These are phyloP conservation scores for Lepiota subincarnata DNA, from an alignment of 768 basidiomycete species.

Conservation along the genomic window DNA sequence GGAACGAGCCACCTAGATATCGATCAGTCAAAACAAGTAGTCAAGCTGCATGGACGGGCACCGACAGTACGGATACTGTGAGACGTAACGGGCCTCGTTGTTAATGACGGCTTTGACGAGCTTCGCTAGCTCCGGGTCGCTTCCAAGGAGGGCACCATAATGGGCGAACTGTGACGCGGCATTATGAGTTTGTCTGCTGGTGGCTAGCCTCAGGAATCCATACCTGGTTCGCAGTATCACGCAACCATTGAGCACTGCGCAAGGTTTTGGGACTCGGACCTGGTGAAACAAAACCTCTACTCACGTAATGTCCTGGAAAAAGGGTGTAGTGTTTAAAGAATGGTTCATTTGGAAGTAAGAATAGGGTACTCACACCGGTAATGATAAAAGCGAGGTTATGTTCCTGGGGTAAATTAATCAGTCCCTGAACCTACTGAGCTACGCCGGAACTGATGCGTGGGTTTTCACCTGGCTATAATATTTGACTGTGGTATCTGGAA, in stretches of 20 bases:
- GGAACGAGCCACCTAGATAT: conserved; percentile 60
- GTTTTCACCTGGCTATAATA: conserved; percentile 58
- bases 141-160: conserved; percentile 55
- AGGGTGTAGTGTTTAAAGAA: not conserved
- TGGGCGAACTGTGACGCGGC: conserved; percentile 55
- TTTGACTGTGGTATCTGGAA: conserved; percentile 70
- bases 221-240: conserved; percentile 78
- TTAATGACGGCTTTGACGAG: conserved; percentile 81
- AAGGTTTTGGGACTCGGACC: conserved; percentile 5
- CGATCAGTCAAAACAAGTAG: not conserved
- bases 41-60: not conserved
- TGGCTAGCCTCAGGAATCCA: not conserved
- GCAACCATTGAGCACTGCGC: conserved; percentile 74
- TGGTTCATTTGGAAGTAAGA: not conserved
- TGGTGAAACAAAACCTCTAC: conserved; percentile 19
- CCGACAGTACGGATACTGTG: conserved; percentile 69
- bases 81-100: conserved; percentile 71
- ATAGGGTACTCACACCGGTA: conserved; percentile 51
- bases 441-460: not conserved
- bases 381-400: conserved; percentile 77
- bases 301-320: conserved; percentile 65
- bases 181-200: conserved; percentile 8
- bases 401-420: not conserved
- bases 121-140: conserved; percentile 54
- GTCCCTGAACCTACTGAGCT: not conserved